Percentiles rank a stretch among this genome's conserved stretches.
phyloP scores from a whole-genome alignment of 2,329 filamentous ascomycete genomes.

The Orbilia blumenaviensis region DNA sequence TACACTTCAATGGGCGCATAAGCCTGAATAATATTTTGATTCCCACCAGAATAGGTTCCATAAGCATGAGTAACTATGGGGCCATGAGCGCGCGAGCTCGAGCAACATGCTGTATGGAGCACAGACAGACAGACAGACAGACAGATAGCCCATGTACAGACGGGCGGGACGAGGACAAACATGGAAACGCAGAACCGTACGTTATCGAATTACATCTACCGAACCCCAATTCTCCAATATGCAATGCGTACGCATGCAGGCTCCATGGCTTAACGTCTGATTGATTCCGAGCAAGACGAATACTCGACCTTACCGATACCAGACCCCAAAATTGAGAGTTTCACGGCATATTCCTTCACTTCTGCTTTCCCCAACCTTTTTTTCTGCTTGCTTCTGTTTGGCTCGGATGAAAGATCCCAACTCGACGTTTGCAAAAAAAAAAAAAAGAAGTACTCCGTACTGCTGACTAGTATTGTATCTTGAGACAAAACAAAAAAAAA shows the following conservation, averaged over 20 bases:
- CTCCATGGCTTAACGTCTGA: background rate
- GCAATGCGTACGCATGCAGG: slow-evolving; percentile 20
- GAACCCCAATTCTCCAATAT: slow-evolving; percentile 5
- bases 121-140: background rate
- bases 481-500: slow-evolving; percentile 1
- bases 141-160: no score
- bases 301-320: background rate
- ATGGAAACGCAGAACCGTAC: no score
- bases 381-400: background rate
- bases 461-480: background rate
- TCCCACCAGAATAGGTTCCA: background rate
- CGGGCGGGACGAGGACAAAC: no score
- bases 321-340: background rate
- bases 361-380: background rate
- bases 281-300: slow-evolving; percentile 1
- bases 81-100: slow-evolving; percentile 9
- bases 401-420: background rate
- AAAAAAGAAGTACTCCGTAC: background rate
- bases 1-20: slow-evolving; percentile 11
- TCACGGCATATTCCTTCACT: slow-evolving; percentile 4
- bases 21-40: slow-evolving; percentile 1
- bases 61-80: no score
- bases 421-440: background rate
- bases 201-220: slow-evolving; percentile 13
- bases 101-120: no score